phyloP scores from a whole-genome alignment of 2,329 filamentous ascomycete genomes.

The Fusarium nanum region DNA sequence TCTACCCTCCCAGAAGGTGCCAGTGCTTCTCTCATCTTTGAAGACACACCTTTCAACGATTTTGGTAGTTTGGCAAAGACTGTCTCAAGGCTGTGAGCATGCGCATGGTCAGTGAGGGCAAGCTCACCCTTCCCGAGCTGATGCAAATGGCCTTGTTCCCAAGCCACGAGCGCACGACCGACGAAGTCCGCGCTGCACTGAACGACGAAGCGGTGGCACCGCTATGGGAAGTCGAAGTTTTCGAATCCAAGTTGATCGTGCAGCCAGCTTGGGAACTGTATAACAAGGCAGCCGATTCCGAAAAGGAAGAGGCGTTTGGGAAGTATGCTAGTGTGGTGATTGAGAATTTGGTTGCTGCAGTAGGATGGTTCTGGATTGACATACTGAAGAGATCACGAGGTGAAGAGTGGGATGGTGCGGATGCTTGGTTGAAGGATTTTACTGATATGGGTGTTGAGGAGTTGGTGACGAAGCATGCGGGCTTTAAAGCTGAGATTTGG shows the following conservation, averaged over 20 bases:
- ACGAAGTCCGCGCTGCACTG: background rate
- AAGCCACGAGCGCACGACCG: background rate
- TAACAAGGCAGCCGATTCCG: fast-evolving
- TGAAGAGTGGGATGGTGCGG: background rate
- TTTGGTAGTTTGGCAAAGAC: slow-evolving; percentile 22
- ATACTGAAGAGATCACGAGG: slow-evolving; percentile 9
- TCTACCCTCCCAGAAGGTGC: background rate
- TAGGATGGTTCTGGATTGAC: slow-evolving; percentile 15
- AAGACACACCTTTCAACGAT: slow-evolving; percentile 14
- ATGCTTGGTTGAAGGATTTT: background rate
- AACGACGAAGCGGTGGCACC: background rate
- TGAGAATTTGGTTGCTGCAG: background rate
- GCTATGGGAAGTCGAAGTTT: slow-evolving; percentile 3
- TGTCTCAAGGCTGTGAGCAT: slow-evolving; percentile 1
- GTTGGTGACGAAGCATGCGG: background rate
- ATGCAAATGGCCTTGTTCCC: slow-evolving; percentile 16
- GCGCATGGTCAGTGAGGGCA: slow-evolving; percentile 8
- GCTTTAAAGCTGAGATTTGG: slow-evolving; percentile 17
- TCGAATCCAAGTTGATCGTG: slow-evolving; percentile 1
- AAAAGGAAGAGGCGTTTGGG: background rate
- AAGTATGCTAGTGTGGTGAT: background rate
- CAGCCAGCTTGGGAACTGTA: slow-evolving; percentile 3
- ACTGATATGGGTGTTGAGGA: background rate
- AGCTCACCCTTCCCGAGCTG: background rate
- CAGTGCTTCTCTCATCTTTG: background rate